Percentiles rank a stretch among this genome's conserved stretches.
Evolutionary conservation across 2,329 filamentous ascomycete species (phyloP).

Genomic region (Pestalotiopsis sp.): DNA sequence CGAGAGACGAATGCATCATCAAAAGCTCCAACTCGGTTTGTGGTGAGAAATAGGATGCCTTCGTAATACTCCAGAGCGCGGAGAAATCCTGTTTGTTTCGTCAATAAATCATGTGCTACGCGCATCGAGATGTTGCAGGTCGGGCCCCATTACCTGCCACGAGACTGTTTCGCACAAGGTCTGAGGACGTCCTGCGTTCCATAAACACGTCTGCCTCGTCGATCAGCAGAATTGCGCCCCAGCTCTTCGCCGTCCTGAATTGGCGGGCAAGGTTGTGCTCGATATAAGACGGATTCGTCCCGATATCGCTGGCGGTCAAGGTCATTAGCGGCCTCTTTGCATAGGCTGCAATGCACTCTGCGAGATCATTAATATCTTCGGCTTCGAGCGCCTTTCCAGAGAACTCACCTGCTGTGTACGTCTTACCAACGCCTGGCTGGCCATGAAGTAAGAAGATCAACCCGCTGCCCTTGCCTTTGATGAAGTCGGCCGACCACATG

Average conservation of each 20-base stretch:
- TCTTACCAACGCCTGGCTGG: no score
- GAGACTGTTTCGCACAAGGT: conserved; percentile 16
- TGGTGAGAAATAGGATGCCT: conserved; percentile 35
- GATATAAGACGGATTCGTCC: no score
- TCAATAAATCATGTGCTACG: not conserved
- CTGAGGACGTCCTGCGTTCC: conserved; percentile 13
- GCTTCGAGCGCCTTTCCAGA: no score
- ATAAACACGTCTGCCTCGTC: conserved; percentile 40
- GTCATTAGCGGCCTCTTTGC: no score
- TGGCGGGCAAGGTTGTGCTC: no score
- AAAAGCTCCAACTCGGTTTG: conserved; percentile 35
- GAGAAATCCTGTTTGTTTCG: conserved; percentile 21
- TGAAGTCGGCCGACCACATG: no score
- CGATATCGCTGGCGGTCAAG: no score
- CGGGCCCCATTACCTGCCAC: conserved; percentile 14
- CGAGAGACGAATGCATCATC: conserved; percentile 40
- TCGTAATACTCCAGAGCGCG: conserved; percentile 28
- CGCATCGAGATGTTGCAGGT: not conserved
- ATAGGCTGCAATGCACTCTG: no score
- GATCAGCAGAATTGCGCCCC: conserved; percentile 32
- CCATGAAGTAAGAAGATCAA: no score
- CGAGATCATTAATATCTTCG: no score
- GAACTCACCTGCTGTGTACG: no score
- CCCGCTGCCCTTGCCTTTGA: no score
- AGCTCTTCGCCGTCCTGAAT: conserved; percentile 25